Evolutionary conservation across 2,329 filamentous ascomycete genomes (phyloP).

Genomic region (Dothideomycetes sp.): DNA sequence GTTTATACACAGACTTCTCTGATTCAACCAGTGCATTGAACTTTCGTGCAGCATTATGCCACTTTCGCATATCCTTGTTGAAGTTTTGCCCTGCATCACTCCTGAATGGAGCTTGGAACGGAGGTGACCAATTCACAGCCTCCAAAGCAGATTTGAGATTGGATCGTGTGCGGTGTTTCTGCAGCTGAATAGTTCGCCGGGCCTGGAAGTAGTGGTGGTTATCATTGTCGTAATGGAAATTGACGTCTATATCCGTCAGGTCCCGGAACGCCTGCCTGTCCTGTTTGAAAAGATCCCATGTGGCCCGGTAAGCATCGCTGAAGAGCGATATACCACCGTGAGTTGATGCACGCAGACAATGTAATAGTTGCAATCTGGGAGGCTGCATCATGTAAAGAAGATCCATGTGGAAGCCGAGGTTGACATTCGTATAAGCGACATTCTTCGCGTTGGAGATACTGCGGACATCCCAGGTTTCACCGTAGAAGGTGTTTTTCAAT

Average conservation of each 20-base stretch:
- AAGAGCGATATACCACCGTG: slow-evolving; percentile 80
- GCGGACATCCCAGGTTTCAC: slow-evolving; percentile 79
- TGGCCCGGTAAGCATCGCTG: slow-evolving; percentile 62
- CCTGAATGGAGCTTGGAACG: slow-evolving; percentile 28
- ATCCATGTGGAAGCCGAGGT: slow-evolving; percentile 87
- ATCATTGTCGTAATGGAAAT: slow-evolving; percentile 45
- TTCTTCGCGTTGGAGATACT: slow-evolving; percentile 79
- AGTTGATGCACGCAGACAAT: slow-evolving; percentile 75
- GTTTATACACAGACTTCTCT: slow-evolving; percentile 53
- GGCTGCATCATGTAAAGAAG: slow-evolving; percentile 74
- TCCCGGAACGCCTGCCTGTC: slow-evolving; percentile 17
- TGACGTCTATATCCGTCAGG: slow-evolving; percentile 13
- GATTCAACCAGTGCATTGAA: slow-evolving; percentile 55
- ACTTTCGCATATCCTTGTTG: slow-evolving; percentile 24
- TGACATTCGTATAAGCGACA: slow-evolving; percentile 74
- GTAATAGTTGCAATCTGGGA: slow-evolving; percentile 76
- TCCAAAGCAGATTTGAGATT: slow-evolving; percentile 20
- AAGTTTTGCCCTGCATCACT: neutral
- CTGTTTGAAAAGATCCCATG: slow-evolving; percentile 24
- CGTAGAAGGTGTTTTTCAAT: slow-evolving; percentile 83
- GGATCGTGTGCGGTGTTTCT: neutral
- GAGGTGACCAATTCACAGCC: slow-evolving; percentile 28
- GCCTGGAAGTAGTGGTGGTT: slow-evolving; percentile 33
- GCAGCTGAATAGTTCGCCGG: slow-evolving; percentile 13
- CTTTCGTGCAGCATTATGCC: slow-evolving; percentile 41